Evolutionary conservation across 768 basidiomycete genomes (phyloP).

Genomic region (Pleurotus tuoliensis): DNA sequence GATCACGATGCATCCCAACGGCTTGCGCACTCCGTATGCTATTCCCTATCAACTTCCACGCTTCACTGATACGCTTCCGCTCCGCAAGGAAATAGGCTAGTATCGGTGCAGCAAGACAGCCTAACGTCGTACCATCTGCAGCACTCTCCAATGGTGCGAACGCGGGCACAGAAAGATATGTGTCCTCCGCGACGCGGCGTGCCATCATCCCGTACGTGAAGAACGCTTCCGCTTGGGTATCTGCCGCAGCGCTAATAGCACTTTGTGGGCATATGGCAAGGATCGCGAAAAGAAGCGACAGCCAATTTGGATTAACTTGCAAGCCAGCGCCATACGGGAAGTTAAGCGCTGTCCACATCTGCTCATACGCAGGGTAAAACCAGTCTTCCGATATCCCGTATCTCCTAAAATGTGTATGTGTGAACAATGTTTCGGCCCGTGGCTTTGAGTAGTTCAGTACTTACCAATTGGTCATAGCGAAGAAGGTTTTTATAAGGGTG

Average conservation of each 20-base stretch:
- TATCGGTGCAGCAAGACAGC: slow-evolving; percentile 42
- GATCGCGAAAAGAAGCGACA: slow-evolving; percentile 46
- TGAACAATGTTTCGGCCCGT: background rate
- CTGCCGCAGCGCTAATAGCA: slow-evolving; percentile 13
- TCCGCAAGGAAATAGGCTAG: slow-evolving; percentile 43
- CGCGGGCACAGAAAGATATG: slow-evolving; percentile 31
- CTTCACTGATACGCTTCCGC: slow-evolving; percentile 44
- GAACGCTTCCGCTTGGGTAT: slow-evolving; percentile 25
- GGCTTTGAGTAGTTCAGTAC: background rate
- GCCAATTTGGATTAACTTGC: slow-evolving; percentile 47
- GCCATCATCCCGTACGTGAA: slow-evolving; percentile 44
- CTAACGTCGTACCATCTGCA: slow-evolving; percentile 42
- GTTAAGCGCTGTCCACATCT: slow-evolving; percentile 44
- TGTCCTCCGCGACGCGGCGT: slow-evolving; percentile 41
- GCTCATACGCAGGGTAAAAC: slow-evolving; percentile 37
- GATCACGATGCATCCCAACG: slow-evolving; percentile 42
- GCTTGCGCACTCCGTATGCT: slow-evolving; percentile 36
- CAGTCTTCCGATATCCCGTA: slow-evolving; percentile 47
- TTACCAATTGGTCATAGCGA: slow-evolving; percentile 44
- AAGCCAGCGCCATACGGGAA: slow-evolving; percentile 24
- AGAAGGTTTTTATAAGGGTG: slow-evolving; percentile 36
- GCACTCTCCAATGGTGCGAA: slow-evolving; percentile 33
- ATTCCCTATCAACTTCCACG: slow-evolving; percentile 42
- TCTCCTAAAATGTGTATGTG: slow-evolving; percentile 11
- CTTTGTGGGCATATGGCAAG: slow-evolving; percentile 37